Evolutionary conservation across 257 asterid genomes (phyloP).

Genomic region (Mentha longifolia): DNA sequence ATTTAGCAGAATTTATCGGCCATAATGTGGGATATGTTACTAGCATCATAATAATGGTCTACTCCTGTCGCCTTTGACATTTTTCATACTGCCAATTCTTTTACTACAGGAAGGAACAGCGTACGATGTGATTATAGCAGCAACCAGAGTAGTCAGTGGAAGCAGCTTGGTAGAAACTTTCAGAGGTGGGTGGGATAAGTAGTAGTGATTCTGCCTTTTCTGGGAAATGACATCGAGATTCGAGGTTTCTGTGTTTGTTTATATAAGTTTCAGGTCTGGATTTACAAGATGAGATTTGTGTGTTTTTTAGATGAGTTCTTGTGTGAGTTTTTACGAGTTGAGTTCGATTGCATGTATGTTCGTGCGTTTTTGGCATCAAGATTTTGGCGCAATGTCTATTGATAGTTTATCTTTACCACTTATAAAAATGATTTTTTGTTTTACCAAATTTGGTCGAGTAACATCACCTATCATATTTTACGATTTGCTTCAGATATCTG

Average conservation of each 20-base stretch:
- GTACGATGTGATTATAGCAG: conserved; percentile 82
- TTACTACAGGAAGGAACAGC: conserved; percentile 87
- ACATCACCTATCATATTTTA: no score
- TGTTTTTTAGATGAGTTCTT: neutral
- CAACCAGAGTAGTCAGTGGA: conserved; percentile 81
- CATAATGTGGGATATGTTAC: neutral
- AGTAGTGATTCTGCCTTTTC: conserved; percentile 26
- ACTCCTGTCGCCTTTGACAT: neutral
- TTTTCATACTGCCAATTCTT: neutral
- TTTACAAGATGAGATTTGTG: neutral
- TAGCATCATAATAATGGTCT: neutral
- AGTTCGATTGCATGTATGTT: no score
- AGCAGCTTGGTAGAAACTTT: conserved; percentile 69
- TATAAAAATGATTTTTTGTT: no score
- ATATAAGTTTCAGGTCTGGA: neutral
- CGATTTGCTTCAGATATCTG: no score
- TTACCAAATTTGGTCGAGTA: no score
- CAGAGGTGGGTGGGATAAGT: conserved; percentile 51
- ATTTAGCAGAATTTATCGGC: neutral
- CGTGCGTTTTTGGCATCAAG: neutral
- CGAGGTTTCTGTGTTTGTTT: neutral
- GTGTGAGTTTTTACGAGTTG: no score
- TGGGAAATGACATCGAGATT: neutral
- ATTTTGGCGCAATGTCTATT: neutral
- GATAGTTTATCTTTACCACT: no score